Conservation (phyloP, 768 basidiomycete species). For the Agaricus subrufescens region DNA sequence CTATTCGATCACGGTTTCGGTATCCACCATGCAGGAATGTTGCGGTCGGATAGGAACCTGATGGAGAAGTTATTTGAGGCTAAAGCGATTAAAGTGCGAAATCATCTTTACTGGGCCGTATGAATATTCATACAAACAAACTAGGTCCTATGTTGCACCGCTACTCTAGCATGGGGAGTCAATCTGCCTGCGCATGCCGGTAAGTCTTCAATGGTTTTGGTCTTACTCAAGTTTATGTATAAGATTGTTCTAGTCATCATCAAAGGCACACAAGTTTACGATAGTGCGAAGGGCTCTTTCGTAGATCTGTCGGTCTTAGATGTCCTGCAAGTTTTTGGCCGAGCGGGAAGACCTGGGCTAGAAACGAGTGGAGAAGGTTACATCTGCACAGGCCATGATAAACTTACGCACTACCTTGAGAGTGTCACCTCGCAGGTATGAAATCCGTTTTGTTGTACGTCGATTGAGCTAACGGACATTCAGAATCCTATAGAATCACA, state of each 20-base stretch:
- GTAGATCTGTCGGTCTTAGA: conserved; percentile 92
- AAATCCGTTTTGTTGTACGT: neutral
- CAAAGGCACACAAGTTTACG: conserved; percentile 97
- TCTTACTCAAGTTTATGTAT: conserved; percentile 8
- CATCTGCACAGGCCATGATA: conserved; percentile 93
- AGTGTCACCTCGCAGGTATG: conserved; percentile 81
- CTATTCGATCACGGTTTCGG: conserved; percentile 92
- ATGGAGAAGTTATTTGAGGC: conserved; percentile 94
- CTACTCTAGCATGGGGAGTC: conserved; percentile 98
- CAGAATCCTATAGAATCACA: conserved; percentile 96
- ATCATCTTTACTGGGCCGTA: neutral
- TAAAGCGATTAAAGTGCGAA: conserved; percentile 78
- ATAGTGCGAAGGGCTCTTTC: conserved; percentile 85
- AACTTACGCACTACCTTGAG: conserved; percentile 86
- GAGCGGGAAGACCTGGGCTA: conserved; percentile 84
- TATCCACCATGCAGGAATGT: conserved; percentile 98
- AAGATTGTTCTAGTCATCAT: conserved; percentile 63
- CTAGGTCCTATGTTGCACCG: conserved; percentile 97
- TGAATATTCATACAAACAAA: neutral
- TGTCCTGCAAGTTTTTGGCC: conserved; percentile 95
- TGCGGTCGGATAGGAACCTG: conserved; percentile 89
- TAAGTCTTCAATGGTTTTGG: conserved; percentile 20
- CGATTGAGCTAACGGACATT: neutral
- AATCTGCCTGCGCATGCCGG: conserved; percentile 98
- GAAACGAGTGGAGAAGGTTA: conserved; percentile 95